Conservation (phyloP, 1,284 basidiomycete species). For the Butyriboletus appendiculatus region DNA sequence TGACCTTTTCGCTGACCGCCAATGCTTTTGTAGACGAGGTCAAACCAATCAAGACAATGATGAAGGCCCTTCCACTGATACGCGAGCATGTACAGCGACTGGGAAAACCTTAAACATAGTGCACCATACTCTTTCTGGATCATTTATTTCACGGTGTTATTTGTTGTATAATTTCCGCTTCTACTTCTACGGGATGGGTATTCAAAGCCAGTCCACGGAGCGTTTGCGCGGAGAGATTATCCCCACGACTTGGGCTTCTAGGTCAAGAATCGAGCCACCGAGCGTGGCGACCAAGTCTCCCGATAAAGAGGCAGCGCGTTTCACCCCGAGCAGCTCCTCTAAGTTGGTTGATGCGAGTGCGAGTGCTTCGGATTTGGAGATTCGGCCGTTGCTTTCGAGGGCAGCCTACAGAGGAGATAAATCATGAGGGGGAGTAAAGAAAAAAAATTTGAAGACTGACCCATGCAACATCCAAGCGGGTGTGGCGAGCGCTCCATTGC, state of each 20-base stretch:
- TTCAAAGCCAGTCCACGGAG: slow-evolving; percentile 33
- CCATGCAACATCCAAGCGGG: slow-evolving; percentile 53
- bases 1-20: background rate
- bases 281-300: slow-evolving; percentile 54
- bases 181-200: slow-evolving; percentile 5
- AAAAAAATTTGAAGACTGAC: slow-evolving; percentile 7
- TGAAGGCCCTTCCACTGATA: slow-evolving; percentile 61
- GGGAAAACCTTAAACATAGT: slow-evolving; percentile 13
- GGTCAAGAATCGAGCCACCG: slow-evolving; percentile 41
- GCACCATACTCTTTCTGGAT: slow-evolving; percentile 1
- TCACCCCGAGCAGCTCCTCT: slow-evolving; percentile 58
- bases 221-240: slow-evolving; percentile 43
- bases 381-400: slow-evolving; percentile 22
- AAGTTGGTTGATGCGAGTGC: slow-evolving; percentile 35
- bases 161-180: slow-evolving; percentile 8
- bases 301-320: slow-evolving; percentile 23
- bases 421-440: background rate
- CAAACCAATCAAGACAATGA: slow-evolving; percentile 62
- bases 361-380: slow-evolving; percentile 34
- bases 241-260: slow-evolving; percentile 48
- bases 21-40: slow-evolving; percentile 48
- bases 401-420: slow-evolving; percentile 19
- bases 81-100: slow-evolving; percentile 48
- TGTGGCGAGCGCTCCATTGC: slow-evolving; percentile 60
- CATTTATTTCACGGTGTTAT: slow-evolving; percentile 4